Percentiles rank a stretch among this genome's conserved stretches.
Evolutionary conservation across 176 grass and related monocot genomes (phyloP).

Genomic region (Aegilops sharonensis): DNA sequence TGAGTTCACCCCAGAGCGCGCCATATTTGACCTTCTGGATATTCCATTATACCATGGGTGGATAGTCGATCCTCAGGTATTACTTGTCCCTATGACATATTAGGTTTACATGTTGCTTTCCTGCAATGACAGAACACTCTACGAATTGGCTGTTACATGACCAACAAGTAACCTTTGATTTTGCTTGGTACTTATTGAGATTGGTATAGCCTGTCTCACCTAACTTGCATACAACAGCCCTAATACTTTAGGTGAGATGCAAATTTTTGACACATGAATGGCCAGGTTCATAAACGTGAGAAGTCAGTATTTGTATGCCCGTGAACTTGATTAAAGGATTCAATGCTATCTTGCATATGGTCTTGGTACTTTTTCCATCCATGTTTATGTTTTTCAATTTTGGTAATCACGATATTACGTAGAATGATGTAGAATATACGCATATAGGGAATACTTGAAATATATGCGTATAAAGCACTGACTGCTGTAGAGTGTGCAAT

Average conservation of each 20-base stretch:
- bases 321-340: not conserved
- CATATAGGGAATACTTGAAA: not conserved
- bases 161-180: not conserved
- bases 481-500: not conserved
- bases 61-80: slow-evolving; percentile 97
- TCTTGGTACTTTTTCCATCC: not conserved
- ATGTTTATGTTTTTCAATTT: not conserved
- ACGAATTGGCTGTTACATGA: not conserved
- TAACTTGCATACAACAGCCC: not conserved
- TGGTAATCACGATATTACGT: not conserved
- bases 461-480: not conserved
- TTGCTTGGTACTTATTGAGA: not conserved
- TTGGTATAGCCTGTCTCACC: not conserved
- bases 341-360: not conserved
- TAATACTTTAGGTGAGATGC: not conserved
- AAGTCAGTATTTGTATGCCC: not conserved
- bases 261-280: not conserved
- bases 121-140: not conserved
- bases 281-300: not conserved
- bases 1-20: slow-evolving; percentile 89
- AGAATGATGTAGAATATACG: not conserved
- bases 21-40: slow-evolving; percentile 98
- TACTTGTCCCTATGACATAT: not conserved
- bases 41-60: slow-evolving; percentile 93
- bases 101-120: not conserved